Percentiles rank a stretch among this genome's conserved stretches.
Conservation (phyloP, 2,329 filamentous ascomycete species). For the Botrytis pseudocinerea region DNA sequence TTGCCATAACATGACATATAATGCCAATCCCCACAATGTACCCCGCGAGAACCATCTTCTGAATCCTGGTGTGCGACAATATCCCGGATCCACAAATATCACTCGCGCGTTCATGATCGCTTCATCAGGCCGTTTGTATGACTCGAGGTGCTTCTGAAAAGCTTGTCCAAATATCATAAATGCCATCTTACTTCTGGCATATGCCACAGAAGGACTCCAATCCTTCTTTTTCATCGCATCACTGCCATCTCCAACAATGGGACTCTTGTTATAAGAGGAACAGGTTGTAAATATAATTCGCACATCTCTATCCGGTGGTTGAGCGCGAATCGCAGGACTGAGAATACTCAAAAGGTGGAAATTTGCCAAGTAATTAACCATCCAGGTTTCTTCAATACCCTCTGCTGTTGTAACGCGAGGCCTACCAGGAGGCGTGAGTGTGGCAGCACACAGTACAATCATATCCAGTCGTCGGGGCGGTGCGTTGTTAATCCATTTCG, state of each 20-base stretch:
- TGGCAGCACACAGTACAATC: constrained; percentile 83
- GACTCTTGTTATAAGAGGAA: constrained; percentile 80
- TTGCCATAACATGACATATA: constrained; percentile 78
- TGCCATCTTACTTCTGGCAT: constrained; percentile 71
- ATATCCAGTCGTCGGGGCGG: constrained; percentile 87
- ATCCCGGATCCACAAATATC: constrained; percentile 83
- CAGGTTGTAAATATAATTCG: constrained; percentile 85
- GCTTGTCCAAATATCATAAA: constrained; percentile 86
- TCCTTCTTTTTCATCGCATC: constrained; percentile 47
- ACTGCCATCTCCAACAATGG: constrained; percentile 58
- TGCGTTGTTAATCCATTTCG: constrained; percentile 95
- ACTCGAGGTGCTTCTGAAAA: constrained; percentile 87
- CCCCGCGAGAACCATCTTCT: constrained; percentile 84
- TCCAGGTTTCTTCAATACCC: constrained; percentile 87
- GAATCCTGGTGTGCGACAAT: constrained; percentile 81
- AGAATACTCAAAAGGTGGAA: constrained; percentile 93
- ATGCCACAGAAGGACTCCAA: constrained; percentile 59
- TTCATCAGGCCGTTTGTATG: constrained; percentile 81
- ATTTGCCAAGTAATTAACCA: constrained; percentile 92
- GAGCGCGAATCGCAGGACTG: constrained; percentile 83
- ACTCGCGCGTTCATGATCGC: constrained; percentile 81
- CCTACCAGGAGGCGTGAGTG: constrained; percentile 68
- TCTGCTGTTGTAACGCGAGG: constrained; percentile 65
- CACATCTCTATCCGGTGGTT: constrained; percentile 92
- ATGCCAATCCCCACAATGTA: constrained; percentile 72